Base-by-base conservation (phyloP, 495 filamentous ascomycete species). In the Penicillium bialowiezense region DNA sequence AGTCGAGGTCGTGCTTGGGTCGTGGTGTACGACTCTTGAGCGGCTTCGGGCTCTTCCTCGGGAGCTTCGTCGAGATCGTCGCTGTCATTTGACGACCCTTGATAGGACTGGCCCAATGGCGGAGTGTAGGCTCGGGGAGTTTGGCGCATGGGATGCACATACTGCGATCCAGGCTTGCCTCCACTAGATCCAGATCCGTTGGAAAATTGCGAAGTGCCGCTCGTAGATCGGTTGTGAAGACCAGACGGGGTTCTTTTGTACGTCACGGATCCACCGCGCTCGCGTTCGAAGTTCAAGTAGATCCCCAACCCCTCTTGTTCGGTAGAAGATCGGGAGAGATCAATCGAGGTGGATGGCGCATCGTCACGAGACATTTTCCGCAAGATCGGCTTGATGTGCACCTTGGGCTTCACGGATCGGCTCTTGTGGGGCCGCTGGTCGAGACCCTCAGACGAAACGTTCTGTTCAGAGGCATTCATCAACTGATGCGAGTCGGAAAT, bases 61-160 rank as follows among this genome's bases (percentile, higher is more conserved):
- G 59, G 59, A 45, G 63, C 60, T 41, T 72, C 73, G 7, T 59
- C 55, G 12, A 63, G 64, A n/a, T 65, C 58, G 19, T 79, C 77
- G 52, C 73, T 76, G 29, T 74, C 76, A 37, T 64, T 54, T n/a
- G n/a, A n/a, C 1, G 79, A 81, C 3, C 65, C 69, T 26, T 79
- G 70, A 47, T 72, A 74, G 0, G 81, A 84, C 18, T 74, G 72
- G 26, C 69, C 67, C 9, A 75, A 57, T n/a, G 81, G 74, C 21
- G 79, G 77, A 2, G 77, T 83, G 59, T 79, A 82, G 10, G 72
- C 67, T 28, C 75, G 69, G 14, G 80, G 78, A 7, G 76, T 79
- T 50, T 82, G 82, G 26, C 79, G 77, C 77, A 83, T 76, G 3
- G 81, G 77, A 57, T 83, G 77, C 15, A 81, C 68, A 56, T 81